These are phyloP conservation scores for Daphne laureola DNA, from an alignment of 441 rosid genomes.

Conservation along the genomic window DNA sequence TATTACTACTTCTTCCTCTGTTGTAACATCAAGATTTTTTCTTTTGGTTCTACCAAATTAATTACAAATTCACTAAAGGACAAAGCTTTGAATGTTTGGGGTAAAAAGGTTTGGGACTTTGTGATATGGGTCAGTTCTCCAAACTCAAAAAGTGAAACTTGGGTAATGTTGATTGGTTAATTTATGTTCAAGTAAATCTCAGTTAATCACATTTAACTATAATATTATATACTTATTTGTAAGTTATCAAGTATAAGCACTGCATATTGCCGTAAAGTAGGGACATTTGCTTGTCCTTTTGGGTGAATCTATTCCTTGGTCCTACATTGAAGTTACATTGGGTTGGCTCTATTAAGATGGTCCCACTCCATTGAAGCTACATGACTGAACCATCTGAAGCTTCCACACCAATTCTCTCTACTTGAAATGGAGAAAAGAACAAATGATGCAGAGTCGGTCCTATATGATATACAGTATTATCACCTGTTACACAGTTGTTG, in stretches of 20 bases:
- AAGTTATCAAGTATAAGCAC: conserved; percentile 11
- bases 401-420: neutral
- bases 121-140: conserved; percentile 16
- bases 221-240: neutral
- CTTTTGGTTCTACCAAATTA: neutral
- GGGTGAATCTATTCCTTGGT: conserved; percentile 5
- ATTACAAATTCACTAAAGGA: conserved; percentile 8
- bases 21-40: conserved; percentile 10
- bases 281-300: conserved; percentile 10
- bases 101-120: conserved; percentile 2
- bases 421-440: conserved; percentile 7
- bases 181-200: too few relatives aligned
- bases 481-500: neutral
- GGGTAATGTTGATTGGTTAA: neutral
- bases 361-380: conserved; percentile 11
- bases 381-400: neutral
- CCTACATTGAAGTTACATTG: conserved; percentile 10
- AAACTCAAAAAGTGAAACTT: neutral
- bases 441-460: neutral
- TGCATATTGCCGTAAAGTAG: conserved; percentile 12
- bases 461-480: neutral
- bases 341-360: conserved; percentile 11
- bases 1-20: conserved; percentile 7
- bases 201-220: too few relatives aligned
- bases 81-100: conserved; percentile 16